Base-by-base conservation (phyloP, 306 rosid species). In the Quercus robur region DNA sequence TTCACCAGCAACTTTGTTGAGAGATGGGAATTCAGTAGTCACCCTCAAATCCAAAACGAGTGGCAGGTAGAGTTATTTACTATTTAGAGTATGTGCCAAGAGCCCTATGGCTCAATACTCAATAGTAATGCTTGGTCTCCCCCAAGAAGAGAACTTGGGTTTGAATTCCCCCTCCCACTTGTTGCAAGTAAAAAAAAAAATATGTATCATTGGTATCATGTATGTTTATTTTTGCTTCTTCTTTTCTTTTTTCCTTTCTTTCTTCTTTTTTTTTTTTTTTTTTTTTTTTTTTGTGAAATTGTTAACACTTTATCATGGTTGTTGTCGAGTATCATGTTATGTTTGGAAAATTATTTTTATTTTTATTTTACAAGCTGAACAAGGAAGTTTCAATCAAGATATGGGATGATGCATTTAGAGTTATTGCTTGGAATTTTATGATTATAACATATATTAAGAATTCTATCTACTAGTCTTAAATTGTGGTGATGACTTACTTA, bases 61-160 rank as follows among this genome's bases (percentile, higher is more conserved):
- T 84, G 87, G 90, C 90, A 91, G 98, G 98, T 93, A 83, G 51
- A 23, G 51, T 23, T 33, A 68, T 73, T 52, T 68, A 58, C 14
- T 55, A 18, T 75, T 21, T 52, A 57, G 0, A 38, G 44, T 38
- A 0, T 38, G 11, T 38, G 2, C 46, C 46, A 38, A 7, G 46
- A 38, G 2, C 46, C 10, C 10, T 2, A 0, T 7, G 46, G 46
- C 46, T 8, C 46, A 38, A 38, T 38, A 0, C 46, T 8, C 46
- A 38, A 38, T 38, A 0, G 46, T 38, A 38, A 38, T 38, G 46
- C 46, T 7, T 38, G 46, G 3, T 38, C 46, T 38, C 46, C 46
- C 44, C 44, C 44, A 38, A 38, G 44, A 38, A 6, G 44, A 38
- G 44, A 38, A 38, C 44, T 7, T 38, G 10, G 44, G 44, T 6